A percentile compares a stretch with the other conserved stretches of the same genome.
Evolutionary conservation across 2,329 filamentous ascomycete species (phyloP).

Genomic region (Hymenoscyphus albidus): DNA sequence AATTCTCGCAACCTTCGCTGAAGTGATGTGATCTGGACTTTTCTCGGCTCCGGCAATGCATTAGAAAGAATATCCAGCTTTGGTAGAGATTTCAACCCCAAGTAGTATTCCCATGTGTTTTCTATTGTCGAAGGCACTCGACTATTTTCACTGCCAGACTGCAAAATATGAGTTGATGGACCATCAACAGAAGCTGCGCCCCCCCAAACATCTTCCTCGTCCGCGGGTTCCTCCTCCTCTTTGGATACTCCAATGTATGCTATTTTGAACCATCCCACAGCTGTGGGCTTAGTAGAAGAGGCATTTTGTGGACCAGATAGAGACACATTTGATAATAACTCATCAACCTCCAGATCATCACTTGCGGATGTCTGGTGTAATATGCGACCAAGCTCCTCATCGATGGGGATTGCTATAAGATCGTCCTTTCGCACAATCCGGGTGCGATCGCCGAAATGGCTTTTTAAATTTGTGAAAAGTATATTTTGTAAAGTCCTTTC

Average conservation of each 20-base stretch:
- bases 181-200: slow-evolving; percentile 83
- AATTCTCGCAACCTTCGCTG: slow-evolving; percentile 76
- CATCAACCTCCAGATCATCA: slow-evolving; percentile 66
- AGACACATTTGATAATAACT: slow-evolving; percentile 51
- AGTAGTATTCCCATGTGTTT: slow-evolving; percentile 86
- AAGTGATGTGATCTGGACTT: slow-evolving; percentile 53
- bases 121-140: slow-evolving; percentile 71
- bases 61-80: slow-evolving; percentile 42
- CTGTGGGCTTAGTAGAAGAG: slow-evolving; percentile 37
- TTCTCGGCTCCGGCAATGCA: slow-evolving; percentile 43
- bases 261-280: slow-evolving; percentile 90
- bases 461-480: slow-evolving; percentile 80
- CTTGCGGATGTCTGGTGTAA: slow-evolving; percentile 66
- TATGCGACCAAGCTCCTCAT: slow-evolving; percentile 77
- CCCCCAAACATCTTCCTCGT: slow-evolving; percentile 73
- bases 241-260: slow-evolving; percentile 63
- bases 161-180: slow-evolving; percentile 81
- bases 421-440: slow-evolving; percentile 84
- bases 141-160: slow-evolving; percentile 82
- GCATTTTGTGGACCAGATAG: slow-evolving; percentile 44
- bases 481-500: slow-evolving; percentile 82
- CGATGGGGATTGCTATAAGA: slow-evolving; percentile 82
- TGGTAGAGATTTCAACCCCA: slow-evolving; percentile 68
- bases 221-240: slow-evolving; percentile 51
- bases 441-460: slow-evolving; percentile 78